Evolutionary conservation across 129 eudicot genomes (phyloP), one percentile per base, ranked within the genome.

Genomic region (Erigeron canadensis): DNA sequence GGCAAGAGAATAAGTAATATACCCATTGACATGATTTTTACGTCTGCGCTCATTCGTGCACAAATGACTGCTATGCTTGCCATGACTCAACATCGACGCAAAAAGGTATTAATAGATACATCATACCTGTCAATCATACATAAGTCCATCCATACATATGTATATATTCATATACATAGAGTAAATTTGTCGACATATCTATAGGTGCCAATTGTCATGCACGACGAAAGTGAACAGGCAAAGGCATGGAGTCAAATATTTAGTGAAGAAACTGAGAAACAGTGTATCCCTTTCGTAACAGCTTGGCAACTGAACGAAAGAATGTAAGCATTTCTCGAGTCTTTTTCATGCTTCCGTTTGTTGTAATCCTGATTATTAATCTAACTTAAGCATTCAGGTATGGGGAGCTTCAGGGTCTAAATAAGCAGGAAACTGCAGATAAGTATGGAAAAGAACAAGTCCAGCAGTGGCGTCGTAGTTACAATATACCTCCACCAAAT

Each of bases 361-460:
- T 48, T 17, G 12, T 74, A 38, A 18, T 6, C 5, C 6, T 65
- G 6, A 17, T 10, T 50, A 7, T 69, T 39, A 8, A 9, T 51
- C 17, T 37, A n/a, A 8, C 0, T 34, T 5, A 0, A 7, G 18
- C 55, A 48, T 69, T 21, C 53, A 90, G 97, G 97, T 91, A 91
- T 73, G 97, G 97, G 50, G 97, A 91, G 69, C 73, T 91, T 22
- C 97, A 87, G 67, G 97, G 97, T 22, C 88, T 91, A 47, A 85
- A 91, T 71, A 91, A 91, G 80, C 89, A 91, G 67, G 97, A 91
- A 91, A 91, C 97, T 11, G 97, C 97, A 21, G 95, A 91, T 72
- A 87, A 81, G 78, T 91, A 82, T 63, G 97, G 97, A 41, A 80
- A 84, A 67, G 97, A 91, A 15, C 81, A 91, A 75, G 95, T 91